Evolutionary conservation across 2,329 filamentous ascomycete genomes (phyloP).

Genomic region (Trematosphaeria pertusa): DNA sequence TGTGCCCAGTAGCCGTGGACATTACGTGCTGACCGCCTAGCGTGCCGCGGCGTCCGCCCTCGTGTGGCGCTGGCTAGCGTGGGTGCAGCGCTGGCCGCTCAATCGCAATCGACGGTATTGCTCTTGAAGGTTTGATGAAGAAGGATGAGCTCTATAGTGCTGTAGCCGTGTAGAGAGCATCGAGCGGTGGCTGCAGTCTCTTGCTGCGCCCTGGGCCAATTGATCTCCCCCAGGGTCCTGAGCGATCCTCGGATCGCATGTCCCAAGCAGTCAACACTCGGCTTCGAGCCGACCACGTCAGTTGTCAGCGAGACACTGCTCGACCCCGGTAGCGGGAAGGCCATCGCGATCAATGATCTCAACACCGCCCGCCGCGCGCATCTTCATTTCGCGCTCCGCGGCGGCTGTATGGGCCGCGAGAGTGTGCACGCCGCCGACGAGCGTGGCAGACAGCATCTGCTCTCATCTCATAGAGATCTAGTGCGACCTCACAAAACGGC

Average conservation of each 20-base stretch:
- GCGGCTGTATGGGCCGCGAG: neutral
- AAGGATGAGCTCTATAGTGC: too few relatives aligned
- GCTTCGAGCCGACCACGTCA: conserved; percentile 3
- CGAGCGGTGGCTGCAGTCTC: neutral
- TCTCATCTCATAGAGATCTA: conserved; percentile 1
- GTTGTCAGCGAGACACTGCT: conserved; percentile 5
- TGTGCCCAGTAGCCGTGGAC: too few relatives aligned
- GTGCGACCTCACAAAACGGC: conserved; percentile 8
- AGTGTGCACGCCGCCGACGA: neutral
- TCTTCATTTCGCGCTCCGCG: conserved; percentile 3
- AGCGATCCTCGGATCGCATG: conserved; percentile 1
- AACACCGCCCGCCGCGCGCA: neutral
- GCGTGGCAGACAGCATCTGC: neutral
- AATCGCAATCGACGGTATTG: too few relatives aligned
- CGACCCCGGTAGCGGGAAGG: neutral
- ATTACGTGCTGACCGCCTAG: conserved; percentile 13
- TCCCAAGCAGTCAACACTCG: neutral
- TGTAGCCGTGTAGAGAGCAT: too few relatives aligned
- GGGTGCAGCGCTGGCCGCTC: neutral
- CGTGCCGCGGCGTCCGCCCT: too few relatives aligned
- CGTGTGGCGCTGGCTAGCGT: conserved; percentile 8
- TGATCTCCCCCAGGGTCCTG: neutral
- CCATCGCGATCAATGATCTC: conserved; percentile 1
- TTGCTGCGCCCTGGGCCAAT: neutral
- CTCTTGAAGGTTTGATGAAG: too few relatives aligned